Evolutionary conservation across 1,284 basidiomycete species (phyloP).

Genomic region (Flammula alnicola): DNA sequence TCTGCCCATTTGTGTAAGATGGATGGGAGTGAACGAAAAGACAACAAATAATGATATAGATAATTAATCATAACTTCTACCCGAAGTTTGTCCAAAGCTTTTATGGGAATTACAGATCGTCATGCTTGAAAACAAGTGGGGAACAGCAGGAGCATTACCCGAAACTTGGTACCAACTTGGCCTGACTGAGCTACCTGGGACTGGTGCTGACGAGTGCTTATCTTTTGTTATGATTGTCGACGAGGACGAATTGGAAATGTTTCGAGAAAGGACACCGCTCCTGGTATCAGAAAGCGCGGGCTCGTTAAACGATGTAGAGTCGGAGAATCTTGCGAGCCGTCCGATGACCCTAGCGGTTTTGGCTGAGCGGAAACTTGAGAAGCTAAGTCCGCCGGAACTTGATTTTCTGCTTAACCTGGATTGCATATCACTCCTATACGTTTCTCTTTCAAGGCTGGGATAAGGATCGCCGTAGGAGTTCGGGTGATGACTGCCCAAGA

Average conservation of each 20-base stretch:
- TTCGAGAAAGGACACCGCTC: conserved; percentile 6
- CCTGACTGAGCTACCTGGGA: neutral
- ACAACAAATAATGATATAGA: neutral
- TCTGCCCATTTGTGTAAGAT: no score
- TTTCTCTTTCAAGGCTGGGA: neutral
- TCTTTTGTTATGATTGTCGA: neutral
- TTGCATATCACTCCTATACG: neutral
- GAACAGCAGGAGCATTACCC: neutral
- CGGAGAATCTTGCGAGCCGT: neutral
- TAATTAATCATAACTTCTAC: neutral
- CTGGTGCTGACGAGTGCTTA: neutral
- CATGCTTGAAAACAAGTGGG: neutral
- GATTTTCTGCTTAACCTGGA: neutral
- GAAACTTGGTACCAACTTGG: neutral
- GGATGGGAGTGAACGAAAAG: no score
- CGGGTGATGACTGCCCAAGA: neutral
- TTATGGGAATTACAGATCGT: neutral
- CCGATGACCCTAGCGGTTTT: neutral
- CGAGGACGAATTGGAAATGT: conserved; percentile 8
- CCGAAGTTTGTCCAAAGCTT: neutral
- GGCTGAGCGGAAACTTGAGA: no score
- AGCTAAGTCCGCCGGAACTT: neutral
- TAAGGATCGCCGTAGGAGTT: neutral
- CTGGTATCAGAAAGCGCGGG: conserved; percentile 4
- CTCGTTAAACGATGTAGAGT: conserved; percentile 2